phyloP scores from a whole-genome alignment of 306 rosid species.

The Pyrus communis region DNA sequence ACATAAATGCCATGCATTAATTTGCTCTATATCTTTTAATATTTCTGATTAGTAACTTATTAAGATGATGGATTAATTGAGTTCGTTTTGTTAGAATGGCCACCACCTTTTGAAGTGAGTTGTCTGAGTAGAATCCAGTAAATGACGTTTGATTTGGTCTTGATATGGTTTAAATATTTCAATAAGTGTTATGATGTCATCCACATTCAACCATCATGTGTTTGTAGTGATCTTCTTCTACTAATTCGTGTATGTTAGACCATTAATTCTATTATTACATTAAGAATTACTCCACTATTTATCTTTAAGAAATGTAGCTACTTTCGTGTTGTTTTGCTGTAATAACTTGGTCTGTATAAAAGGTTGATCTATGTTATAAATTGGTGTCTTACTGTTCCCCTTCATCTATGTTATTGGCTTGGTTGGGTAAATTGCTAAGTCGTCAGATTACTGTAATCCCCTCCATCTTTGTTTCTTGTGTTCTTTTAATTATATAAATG shows the following conservation, averaged over 20 bases:
- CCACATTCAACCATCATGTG: slow-evolving; percentile 57
- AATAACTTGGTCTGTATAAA: background rate
- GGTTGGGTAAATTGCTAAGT: too few species aligned
- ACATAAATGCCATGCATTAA: slow-evolving; percentile 35
- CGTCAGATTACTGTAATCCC: too few species aligned
- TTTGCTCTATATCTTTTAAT: background rate
- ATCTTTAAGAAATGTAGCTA: slow-evolving; percentile 8
- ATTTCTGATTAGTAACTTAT: background rate
- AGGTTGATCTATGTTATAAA: background rate
- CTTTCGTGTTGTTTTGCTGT: background rate
- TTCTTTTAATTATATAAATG: too few species aligned
- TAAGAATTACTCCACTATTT: slow-evolving; percentile 14
- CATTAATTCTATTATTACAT: slow-evolving; percentile 34
- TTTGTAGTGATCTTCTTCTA: slow-evolving; percentile 60
- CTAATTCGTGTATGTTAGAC: slow-evolving; percentile 81
- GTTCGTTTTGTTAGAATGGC: background rate
- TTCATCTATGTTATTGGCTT: background rate
- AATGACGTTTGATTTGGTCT: background rate
- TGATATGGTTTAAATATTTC: too few species aligned
- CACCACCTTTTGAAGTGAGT: background rate
- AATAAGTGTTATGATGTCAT: slow-evolving; percentile 50
- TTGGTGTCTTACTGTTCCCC: slow-evolving; percentile 48
- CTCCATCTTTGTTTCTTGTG: background rate
- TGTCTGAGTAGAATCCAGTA: background rate
- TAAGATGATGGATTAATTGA: background rate